Evolutionary conservation across 2,329 filamentous ascomycete genomes (phyloP), one percentile per base, ranked within the genome.

Genomic region (Monosporascus sp.): DNA sequence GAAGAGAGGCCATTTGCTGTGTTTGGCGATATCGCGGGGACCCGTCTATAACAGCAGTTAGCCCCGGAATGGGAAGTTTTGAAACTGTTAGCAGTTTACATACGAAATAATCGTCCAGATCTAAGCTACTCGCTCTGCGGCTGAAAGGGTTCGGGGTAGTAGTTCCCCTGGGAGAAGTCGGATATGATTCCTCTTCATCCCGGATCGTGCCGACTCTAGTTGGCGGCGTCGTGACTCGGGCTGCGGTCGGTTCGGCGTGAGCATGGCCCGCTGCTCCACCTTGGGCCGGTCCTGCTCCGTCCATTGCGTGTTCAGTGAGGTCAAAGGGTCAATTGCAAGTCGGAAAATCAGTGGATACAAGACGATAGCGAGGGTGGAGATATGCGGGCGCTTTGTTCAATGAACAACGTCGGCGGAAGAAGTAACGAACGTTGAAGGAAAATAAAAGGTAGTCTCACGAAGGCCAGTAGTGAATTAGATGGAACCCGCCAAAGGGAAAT

Each of bases 1-100:
- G 67, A 91, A 90, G 61, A 85, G 80, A 8, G 89, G 88, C 80
- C 87, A 87, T 79, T 90, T 91, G 26, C 87, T 91, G 69, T 91
- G 88, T 62, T 84, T 83, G 53, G 84, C 77, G 56, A 88, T 81
- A 69, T 91, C 85, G 58, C 86, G 80, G 52, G 89, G 89, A 16
- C 83, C 83, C 17, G 68, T 69, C 74, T 76, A 45, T 11, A 22
- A 16, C 8, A 31, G 24, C 22, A 3, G 49, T 55, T 51, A 56
- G 49, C 14, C 11, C 17, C 31, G 38, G n/a, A 24, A 20, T n/a
- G 14, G n/a, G 36, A 20, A 3, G 19, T 5, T 38, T 38, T 20
- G n/a, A 19, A 14, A n/a, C 11, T 6, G 20, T 34, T 17, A 38
- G 11, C 20, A 40, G 1, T 20, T 34, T 20, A 37, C 47, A 19